Percentiles rank a stretch among this genome's conserved stretches.
Conservation (phyloP, 106 monocot species). For the Dendrobium officinale region DNA sequence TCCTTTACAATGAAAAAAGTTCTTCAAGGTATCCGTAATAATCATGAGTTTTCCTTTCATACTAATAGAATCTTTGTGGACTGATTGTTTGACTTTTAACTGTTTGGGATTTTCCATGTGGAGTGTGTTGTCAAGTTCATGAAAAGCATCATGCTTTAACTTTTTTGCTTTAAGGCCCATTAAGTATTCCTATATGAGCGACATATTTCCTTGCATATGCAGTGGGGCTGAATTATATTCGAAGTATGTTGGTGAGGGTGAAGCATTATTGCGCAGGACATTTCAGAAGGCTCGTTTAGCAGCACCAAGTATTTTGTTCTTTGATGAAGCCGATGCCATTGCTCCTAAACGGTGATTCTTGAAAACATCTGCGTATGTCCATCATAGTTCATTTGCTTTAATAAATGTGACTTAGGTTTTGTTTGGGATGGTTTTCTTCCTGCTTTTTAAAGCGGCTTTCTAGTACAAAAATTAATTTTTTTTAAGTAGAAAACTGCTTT, state of each 20-base stretch:
- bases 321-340: conserved; percentile 92
- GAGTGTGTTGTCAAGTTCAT: background rate
- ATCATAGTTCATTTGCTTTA: background rate
- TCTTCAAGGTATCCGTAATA: background rate
- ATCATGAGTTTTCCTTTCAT: background rate
- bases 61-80: background rate
- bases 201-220: conserved; percentile 10
- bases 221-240: conserved; percentile 90
- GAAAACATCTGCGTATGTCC: background rate
- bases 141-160: background rate
- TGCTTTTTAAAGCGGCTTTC: too few relatives aligned
- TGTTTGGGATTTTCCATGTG: background rate
- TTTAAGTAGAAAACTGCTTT: too few relatives aligned
- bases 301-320: conserved; percentile 90
- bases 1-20: background rate
- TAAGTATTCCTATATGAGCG: conserved; percentile 8
- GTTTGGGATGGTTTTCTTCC: too few relatives aligned
- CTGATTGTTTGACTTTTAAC: background rate
- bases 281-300: conserved; percentile 81
- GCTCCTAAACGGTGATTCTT: conserved; percentile 71
- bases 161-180: background rate
- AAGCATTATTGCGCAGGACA: conserved; percentile 66
- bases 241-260: conserved; percentile 99
- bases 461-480: too few relatives aligned
- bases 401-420: background rate